Percentiles rank a stretch among this genome's conserved stretches.
Conservation (phyloP, 2,329 filamentous ascomycete genomes). For the Thyridium curvatum region DNA sequence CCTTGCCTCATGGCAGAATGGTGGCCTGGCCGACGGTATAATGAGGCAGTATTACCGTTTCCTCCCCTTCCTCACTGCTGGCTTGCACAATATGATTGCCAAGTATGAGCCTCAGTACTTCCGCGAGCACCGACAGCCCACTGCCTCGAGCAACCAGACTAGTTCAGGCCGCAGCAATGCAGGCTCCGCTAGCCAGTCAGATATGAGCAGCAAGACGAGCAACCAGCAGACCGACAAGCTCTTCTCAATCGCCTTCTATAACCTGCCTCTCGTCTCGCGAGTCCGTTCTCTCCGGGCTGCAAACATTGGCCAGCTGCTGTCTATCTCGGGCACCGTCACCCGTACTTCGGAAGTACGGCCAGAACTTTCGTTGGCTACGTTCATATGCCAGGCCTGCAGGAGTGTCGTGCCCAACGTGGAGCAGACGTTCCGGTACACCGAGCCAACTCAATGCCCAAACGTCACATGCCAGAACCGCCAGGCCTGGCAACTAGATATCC, state of each 20-base stretch:
- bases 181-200: slow-evolving; percentile 56
- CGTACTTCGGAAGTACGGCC: slow-evolving; percentile 95
- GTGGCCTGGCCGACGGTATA: slow-evolving; percentile 77
- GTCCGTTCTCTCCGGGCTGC: slow-evolving; percentile 79
- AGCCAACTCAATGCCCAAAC: slow-evolving; percentile 94
- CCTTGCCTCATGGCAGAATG: slow-evolving; percentile 68
- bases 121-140: slow-evolving; percentile 81
- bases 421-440: slow-evolving; percentile 95
- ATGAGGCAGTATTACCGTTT: slow-evolving; percentile 93
- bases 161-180: slow-evolving; percentile 60
- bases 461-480: slow-evolving; percentile 77
- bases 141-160: slow-evolving; percentile 64
- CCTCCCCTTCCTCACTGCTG: slow-evolving; percentile 81
- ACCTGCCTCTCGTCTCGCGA: slow-evolving; percentile 79
- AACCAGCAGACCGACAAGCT: slow-evolving; percentile 97
- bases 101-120: slow-evolving; percentile 95
- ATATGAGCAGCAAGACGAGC: slow-evolving; percentile 67
- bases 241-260: slow-evolving; percentile 90
- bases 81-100: slow-evolving; percentile 85
- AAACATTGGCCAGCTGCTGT: slow-evolving; percentile 88
- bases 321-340: slow-evolving; percentile 94
- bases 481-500: slow-evolving; percentile 95
- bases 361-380: slow-evolving; percentile 86
- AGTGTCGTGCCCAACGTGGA: slow-evolving; percentile 84
- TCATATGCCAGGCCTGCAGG: slow-evolving; percentile 83